Evolutionary conservation across 73 alveolate species (phyloP), one percentile per base, ranked within the genome.

Genomic region (Halteria grandinella): DNA sequence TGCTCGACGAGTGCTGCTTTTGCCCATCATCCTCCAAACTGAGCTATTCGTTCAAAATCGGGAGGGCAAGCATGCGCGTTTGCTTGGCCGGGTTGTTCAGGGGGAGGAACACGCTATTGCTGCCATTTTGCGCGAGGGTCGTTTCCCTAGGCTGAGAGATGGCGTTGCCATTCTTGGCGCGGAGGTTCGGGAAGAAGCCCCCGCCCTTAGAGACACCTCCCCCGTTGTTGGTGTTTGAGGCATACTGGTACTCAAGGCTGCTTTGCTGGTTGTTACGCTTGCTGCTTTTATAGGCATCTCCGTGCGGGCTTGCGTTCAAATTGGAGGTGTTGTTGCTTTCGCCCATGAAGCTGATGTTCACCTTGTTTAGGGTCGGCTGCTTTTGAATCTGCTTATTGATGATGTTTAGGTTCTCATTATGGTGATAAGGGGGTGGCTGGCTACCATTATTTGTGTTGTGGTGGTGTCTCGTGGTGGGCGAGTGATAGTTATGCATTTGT

Each of bases 291-390:
- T n/a, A n/a, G n/a, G n/a, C n/a, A n/a, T n/a, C n/a, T n/a, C n/a
- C n/a, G n/a, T n/a, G n/a, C n/a, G n/a, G n/a, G n/a, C n/a, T n/a
- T n/a, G n/a, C n/a, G n/a, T n/a, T n/a, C n/a, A n/a, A n/a, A n/a
- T n/a, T n/a, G n/a, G n/a, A n/a, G 4, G 54, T 57, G 14, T 17
- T n/a, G 10, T 51, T 12, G 25, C 23, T 57, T 28, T 57, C 74
- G 4, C 74, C 74, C 74, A 57, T 57, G 36, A 57, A 57, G 33
- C 74, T 57, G 10, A 57, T 57, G 20, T 57, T 57, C 36, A 57
- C 36, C 28, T 57, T 57, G 36, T 7, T 57, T 5, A 57, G 15
- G 15, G 74, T 57, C 36, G 12, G 54, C 29, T 57, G 33, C 18
- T 57, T 57, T 8, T 57, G 10, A 3, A 31, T 53, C 18, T 57